Base-by-base conservation (phyloP, 139 green algal genomes). In the Chlamydomonas sp. region DNA sequence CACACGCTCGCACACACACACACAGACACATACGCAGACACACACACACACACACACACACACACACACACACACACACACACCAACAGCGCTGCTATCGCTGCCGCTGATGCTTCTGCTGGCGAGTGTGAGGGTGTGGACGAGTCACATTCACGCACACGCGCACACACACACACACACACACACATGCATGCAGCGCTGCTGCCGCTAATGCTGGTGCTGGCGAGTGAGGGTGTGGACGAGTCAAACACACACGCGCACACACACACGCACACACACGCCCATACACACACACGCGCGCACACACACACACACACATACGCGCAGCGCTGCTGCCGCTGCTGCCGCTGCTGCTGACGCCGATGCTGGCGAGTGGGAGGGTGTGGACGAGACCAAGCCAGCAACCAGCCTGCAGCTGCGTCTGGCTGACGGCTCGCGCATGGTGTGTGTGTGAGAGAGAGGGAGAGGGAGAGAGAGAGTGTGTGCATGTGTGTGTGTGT, bases 331-430 rank as follows among this genome's bases (percentile, higher is more conserved):
- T n/a, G 57, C 57, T 36, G 48, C 58, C 1, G 30, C 58, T 4
- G 31, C 67, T 22, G 48, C 58, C 6, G 49, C 66, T 1, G 57
- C 71, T 5, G 43, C 68, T 5, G 36, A 31, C 4, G 48, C 70
- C 35, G 3, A 49, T 16, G 59, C 39, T 8, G 83, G 71, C 6
- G 83, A 89, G 60, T 95, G 90, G 90, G 64, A 75, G 58, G 91
- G 90, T 3, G 73, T 89, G 8, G 80, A 96, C 47, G 83, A 90
- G 50, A 69, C 47, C 1, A 54, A 81, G 76, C 90, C 90, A 26
- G 83, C 74, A 36, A 97, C 91, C 1, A 91, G 83, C 5, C 75
- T 97, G 34, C 90, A 96, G 85, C 73, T 97, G n/a, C 74, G 90
- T 0, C 75, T 96, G 71, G 74, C 77, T 5, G 90, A 96, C 67